Conservation (phyloP, 1,284 basidiomycete species). For the Cutaneotrichosporon cavernicola region DNA sequence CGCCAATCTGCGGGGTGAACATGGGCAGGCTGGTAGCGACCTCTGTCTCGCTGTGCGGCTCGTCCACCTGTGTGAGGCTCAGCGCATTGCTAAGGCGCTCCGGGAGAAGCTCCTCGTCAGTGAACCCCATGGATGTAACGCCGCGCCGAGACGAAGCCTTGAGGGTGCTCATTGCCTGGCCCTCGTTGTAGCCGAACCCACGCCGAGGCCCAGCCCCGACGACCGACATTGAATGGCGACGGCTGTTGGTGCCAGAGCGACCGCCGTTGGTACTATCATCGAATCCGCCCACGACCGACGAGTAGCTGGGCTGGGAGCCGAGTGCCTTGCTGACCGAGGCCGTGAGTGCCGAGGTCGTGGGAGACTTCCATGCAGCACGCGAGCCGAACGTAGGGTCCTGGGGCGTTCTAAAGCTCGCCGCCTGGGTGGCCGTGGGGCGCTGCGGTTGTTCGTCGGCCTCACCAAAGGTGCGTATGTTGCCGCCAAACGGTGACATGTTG, state of each 20-base stretch:
- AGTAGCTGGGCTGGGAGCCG: slow-evolving; percentile 26
- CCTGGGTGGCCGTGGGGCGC: slow-evolving; percentile 6
- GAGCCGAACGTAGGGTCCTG: slow-evolving; percentile 31
- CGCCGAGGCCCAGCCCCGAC: slow-evolving; percentile 55
- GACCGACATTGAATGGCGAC: slow-evolving; percentile 80
- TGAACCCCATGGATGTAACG: slow-evolving; percentile 54
- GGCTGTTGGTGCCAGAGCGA: slow-evolving; percentile 67
- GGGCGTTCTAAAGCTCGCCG: slow-evolving; percentile 29
- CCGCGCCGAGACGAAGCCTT: slow-evolving; percentile 52
- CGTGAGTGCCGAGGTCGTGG: slow-evolving; percentile 32
- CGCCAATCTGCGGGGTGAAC: slow-evolving; percentile 20
- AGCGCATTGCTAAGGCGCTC: slow-evolving; percentile 63
- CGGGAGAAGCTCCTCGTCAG: slow-evolving; percentile 73
- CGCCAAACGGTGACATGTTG: slow-evolving; percentile 49
- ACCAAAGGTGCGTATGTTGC: slow-evolving; percentile 29
- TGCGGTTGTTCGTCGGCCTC: slow-evolving; percentile 15
- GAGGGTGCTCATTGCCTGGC: slow-evolving; percentile 66
- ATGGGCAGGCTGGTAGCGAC: slow-evolving; percentile 21
- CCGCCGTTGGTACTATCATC: slow-evolving; percentile 32
- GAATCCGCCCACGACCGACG: slow-evolving; percentile 36
- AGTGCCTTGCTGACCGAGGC: slow-evolving; percentile 37
- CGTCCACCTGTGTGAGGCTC: slow-evolving; percentile 59
- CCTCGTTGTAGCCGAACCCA: slow-evolving; percentile 48
- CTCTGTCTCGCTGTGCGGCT: slow-evolving; percentile 30
- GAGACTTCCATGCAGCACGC: slow-evolving; percentile 30